phyloP scores from a whole-genome alignment of 805 yeast genomes.

The Starmerella floricola region DNA sequence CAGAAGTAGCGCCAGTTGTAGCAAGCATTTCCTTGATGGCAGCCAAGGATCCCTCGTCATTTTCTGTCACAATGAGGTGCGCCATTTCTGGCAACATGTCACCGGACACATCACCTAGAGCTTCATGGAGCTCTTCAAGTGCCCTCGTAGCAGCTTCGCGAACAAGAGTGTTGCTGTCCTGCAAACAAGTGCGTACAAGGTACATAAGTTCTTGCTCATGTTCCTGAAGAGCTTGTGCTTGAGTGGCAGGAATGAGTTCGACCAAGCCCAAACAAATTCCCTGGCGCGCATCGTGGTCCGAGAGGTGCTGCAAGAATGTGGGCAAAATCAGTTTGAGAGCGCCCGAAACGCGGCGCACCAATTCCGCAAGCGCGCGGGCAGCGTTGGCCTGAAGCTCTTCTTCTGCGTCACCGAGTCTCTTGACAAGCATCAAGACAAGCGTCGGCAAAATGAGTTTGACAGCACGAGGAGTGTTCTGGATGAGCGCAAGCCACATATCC shows the following conservation, averaged over 20 bases:
- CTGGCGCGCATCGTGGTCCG: slow-evolving; percentile 76
- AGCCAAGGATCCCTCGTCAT: slow-evolving; percentile 48
- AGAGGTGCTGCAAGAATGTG: slow-evolving; percentile 51
- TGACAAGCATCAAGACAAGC: slow-evolving; percentile 65
- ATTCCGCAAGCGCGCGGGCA: slow-evolving; percentile 86
- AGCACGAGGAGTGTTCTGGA: slow-evolving; percentile 89
- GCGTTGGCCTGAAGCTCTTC: slow-evolving; percentile 73
- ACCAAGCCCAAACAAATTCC: slow-evolving; percentile 92
- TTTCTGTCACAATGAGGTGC: slow-evolving; percentile 44
- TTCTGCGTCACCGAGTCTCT: slow-evolving; percentile 71
- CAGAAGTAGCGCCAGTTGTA: slow-evolving; percentile 78
- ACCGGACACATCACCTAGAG: slow-evolving; percentile 76
- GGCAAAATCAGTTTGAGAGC: slow-evolving; percentile 79
- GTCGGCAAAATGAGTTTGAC: slow-evolving; percentile 84
- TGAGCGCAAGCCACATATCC: slow-evolving; percentile 94
- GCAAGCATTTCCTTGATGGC: slow-evolving; percentile 78
- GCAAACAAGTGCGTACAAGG: slow-evolving; percentile 66
- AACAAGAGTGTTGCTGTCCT: slow-evolving; percentile 56
- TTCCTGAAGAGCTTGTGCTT: slow-evolving; percentile 43
- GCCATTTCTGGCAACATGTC: slow-evolving; percentile 77
- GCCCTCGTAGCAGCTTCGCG: slow-evolving; percentile 87
- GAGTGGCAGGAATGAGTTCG: slow-evolving; percentile 64
- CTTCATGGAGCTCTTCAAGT: slow-evolving; percentile 74
- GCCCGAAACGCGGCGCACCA: slow-evolving; percentile 80
- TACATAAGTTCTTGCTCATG: slow-evolving; percentile 59